phyloP scores from a whole-genome alignment of 2,329 filamentous ascomycete species.

The Pseudocercospora fijiensis region DNA sequence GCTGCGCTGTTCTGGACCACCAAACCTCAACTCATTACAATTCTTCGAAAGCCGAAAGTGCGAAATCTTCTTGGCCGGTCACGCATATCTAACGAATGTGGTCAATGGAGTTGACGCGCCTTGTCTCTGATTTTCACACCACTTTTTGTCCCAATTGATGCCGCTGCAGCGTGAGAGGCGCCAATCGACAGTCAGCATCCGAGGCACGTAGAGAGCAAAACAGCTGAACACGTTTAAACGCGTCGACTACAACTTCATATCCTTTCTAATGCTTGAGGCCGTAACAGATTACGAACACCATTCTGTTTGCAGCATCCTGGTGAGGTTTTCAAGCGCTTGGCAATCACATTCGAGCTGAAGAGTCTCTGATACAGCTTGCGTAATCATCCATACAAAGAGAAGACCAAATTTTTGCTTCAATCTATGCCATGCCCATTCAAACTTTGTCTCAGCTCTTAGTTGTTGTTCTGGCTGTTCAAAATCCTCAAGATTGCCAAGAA shows the following conservation, averaged over 20 bases:
- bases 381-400: background rate
- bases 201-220: too few relatives aligned
- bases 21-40: background rate
- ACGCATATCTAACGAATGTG: too few relatives aligned
- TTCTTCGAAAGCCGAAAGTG: background rate
- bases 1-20: background rate
- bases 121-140: too few relatives aligned
- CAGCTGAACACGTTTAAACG: too few relatives aligned
- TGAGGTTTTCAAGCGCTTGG: background rate
- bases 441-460: constrained; percentile 54
- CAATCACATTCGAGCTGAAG: background rate
- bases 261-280: too few relatives aligned
- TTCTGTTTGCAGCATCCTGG: background rate
- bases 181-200: too few relatives aligned
- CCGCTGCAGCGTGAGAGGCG: too few relatives aligned
- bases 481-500: constrained; percentile 95
- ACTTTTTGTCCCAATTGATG: too few relatives aligned
- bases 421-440: background rate
- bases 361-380: background rate
- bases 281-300: too few relatives aligned
- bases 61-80: background rate
- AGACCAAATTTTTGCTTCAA: background rate
- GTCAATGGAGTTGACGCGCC: too few relatives aligned
- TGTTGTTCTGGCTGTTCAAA: constrained; percentile 91
- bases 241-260: too few relatives aligned